These are phyloP conservation scores for Aspergillus sojae DNA, from an alignment of 2,329 filamentous ascomycete genomes.

Conservation along the genomic window DNA sequence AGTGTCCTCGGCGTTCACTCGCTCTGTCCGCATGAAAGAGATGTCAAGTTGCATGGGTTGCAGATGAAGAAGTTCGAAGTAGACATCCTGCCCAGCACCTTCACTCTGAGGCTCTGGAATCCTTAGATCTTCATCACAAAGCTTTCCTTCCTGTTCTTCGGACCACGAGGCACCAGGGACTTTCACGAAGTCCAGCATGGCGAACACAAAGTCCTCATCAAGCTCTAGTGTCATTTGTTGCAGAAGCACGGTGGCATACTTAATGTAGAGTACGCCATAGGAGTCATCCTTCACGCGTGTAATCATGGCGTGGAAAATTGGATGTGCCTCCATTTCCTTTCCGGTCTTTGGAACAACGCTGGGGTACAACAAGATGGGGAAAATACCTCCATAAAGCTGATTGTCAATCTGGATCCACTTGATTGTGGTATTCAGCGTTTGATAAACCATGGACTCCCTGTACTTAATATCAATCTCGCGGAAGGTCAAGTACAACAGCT, in stretches of 20 bases:
- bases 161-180: conserved; percentile 88
- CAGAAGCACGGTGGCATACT: conserved; percentile 89
- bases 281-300: conserved; percentile 97
- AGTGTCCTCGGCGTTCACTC: conserved; percentile 94
- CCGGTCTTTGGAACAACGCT: conserved; percentile 97
- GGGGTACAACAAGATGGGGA: conserved; percentile 95
- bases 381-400: conserved; percentile 95
- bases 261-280: conserved; percentile 96
- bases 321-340: conserved; percentile 93
- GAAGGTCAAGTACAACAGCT: conserved; percentile 91
- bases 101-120: conserved; percentile 89
- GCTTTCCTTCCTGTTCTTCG: conserved; percentile 76
- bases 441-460: conserved; percentile 89
- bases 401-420: conserved; percentile 99
- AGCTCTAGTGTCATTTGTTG: conserved; percentile 99
- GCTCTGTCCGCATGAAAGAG: conserved; percentile 94
- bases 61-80: conserved; percentile 95
- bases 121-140: conserved; percentile 87
- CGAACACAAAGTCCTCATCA: conserved; percentile 97
- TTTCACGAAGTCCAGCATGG: conserved; percentile 91
- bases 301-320: conserved; percentile 87
- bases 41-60: conserved; percentile 98
- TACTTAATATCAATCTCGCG: conserved; percentile 89
- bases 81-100: conserved; percentile 87
- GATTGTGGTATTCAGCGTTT: conserved; percentile 85